Evolutionary conservation across 2,329 filamentous ascomycete genomes (phyloP), one percentile per base, ranked within the genome.

Genomic region (Exophiala aquamarina): DNA sequence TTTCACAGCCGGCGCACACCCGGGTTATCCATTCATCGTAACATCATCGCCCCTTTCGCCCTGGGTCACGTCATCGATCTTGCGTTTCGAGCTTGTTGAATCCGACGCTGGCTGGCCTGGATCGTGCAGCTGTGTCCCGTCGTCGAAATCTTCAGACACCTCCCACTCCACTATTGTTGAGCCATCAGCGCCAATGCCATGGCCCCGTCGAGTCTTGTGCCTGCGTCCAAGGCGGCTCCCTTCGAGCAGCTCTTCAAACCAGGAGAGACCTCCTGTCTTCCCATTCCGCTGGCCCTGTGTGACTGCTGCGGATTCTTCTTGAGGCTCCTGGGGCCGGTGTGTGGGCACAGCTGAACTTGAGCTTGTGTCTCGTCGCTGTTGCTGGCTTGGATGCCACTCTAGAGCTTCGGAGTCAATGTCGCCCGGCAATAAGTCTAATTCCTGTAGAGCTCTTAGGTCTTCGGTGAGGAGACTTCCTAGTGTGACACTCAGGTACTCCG

Each of bases 161-260:
- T 95, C 89, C 87, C 89, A 95, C 62, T 93, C 85, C 9, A 93
- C 77, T 35, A 73, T 79, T 29, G 83, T 78, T 20, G 72, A 75
- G 13, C 84, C 84, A 62, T 88, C 82, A n/a, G 70, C 69, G 41
- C 78, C 83, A 26, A 75, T 69, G 19, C 81, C 78, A 47, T 78
- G 77, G 13, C 81, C 80, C 50, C 74, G 75, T 61, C 76, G 69
- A 42, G 58, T 77, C 57, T 80, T 79, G 63, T 81, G 82, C 66
- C 86, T 74, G 41, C 77, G 82, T 2, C 87, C 87, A 33, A 95
- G 70, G 31, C 75, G 76, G 56, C 87, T 91, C 44, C 89, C 84
- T 60, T 87, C 79, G 2, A 94, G 79, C 74, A 95, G 77, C 54
- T 81, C 80, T 59, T 95, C 88, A 58, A 95, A 92, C 88, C 89